Evolutionary conservation across 1,284 basidiomycete genomes (phyloP).

Genomic region (Microbotryomycetes sp.): DNA sequence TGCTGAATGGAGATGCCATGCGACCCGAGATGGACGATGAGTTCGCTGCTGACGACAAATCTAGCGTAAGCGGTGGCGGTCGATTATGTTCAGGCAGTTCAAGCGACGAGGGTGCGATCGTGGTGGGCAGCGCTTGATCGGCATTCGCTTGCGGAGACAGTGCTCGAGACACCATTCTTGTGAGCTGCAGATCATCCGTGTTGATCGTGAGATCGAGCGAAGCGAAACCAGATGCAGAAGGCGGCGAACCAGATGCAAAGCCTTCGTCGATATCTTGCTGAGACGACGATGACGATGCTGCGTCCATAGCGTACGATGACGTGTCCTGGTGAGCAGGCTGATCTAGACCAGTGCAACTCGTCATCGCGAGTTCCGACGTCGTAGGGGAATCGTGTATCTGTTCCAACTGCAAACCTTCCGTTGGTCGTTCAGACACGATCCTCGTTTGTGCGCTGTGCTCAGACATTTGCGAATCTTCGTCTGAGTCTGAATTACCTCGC

Average conservation of each 20-base stretch:
- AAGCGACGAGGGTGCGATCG: background rate
- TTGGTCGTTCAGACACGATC: too few relatives aligned
- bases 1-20: background rate
- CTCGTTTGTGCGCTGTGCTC: background rate
- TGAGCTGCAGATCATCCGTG: background rate
- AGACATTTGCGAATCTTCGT: too few relatives aligned
- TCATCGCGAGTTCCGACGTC: too few relatives aligned
- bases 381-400: background rate
- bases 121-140: background rate
- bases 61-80: background rate
- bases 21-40: background rate
- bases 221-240: background rate
- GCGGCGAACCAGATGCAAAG: background rate
- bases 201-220: background rate
- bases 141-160: background rate
- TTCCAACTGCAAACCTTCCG: background rate
- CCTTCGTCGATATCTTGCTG: slow-evolving; percentile 7
- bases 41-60: background rate
- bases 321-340: background rate
- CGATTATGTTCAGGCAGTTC: background rate
- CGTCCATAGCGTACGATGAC: slow-evolving; percentile 1
- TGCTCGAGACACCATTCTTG: background rate
- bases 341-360: too few relatives aligned
- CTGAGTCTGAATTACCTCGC: too few relatives aligned
- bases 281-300: too few relatives aligned